Evolutionary conservation across 2,329 filamentous ascomycete genomes (phyloP), one percentile per base, ranked within the genome.

Genomic region (Alternaria burnsii): DNA sequence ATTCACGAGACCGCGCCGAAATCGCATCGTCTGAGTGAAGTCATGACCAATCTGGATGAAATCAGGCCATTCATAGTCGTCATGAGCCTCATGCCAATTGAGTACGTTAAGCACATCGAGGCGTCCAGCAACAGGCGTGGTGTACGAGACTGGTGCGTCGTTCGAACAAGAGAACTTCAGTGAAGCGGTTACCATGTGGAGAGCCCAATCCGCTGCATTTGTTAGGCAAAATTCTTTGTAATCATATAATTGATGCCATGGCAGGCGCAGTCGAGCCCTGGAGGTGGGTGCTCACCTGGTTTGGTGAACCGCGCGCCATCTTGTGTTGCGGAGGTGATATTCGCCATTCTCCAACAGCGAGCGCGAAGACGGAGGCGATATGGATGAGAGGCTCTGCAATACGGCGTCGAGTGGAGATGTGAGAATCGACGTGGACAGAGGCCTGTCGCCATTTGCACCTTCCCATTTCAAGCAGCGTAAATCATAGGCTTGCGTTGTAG

Each of bases 1-100:
- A 11, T 51, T 58, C 1, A 72, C 62, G 0, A 71, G 62, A 1
- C 53, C 61, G 18, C 66, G 58, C 3, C 66, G 59, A 2, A 71
- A 56, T 8, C 59, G 48, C 67, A 71, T 71, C 1, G 47, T 43
- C 40, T 67, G 59, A 3, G 16, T 43, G 42, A 71, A 73, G 50
- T 67, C 59, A 47, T 47, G 67, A 24, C 62, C 58, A 10, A 56
- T 30, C 5, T 40, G 28, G 3, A 26, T 16, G 43, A 73, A 70
- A 12, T 65, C 55, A 0, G 68, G 68, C 69, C 66, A 70, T 5
- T 52, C 24, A 24, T 71, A 71, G 24, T 62, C 53, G 3, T 42
- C 41, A 11, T 69, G 61, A 1, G 60, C 68, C 30, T 71, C 63
- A 40, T 54, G 44, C 52, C 43, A 66, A 60, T 65, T 69, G 6